Conservation (phyloP, 2,329 filamentous ascomycete species). For the Cladosporium sp. region DNA sequence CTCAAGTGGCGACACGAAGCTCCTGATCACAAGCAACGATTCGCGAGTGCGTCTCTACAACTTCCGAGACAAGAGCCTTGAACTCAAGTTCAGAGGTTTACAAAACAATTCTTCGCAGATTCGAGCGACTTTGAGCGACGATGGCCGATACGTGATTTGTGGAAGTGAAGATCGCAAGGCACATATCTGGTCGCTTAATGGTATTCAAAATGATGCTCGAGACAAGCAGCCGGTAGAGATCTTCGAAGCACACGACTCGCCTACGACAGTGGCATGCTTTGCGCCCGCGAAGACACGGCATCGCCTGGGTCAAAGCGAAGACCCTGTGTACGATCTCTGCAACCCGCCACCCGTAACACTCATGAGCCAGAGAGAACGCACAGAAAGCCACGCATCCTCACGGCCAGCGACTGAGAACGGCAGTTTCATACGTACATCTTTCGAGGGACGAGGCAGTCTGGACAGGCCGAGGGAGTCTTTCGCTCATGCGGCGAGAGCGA, state of each 20-base stretch:
- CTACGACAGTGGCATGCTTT: slow-evolving; percentile 86
- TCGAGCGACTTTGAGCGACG: slow-evolving; percentile 82
- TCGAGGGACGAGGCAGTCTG: slow-evolving; percentile 11
- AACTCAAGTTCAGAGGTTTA: slow-evolving; percentile 88
- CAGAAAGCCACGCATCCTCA: slow-evolving; percentile 46
- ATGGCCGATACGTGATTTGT: slow-evolving; percentile 82
- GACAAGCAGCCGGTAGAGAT: slow-evolving; percentile 84
- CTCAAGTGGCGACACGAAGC: slow-evolving; percentile 69
- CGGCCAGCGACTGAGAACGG: slow-evolving; percentile 49
- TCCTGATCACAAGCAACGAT: slow-evolving; percentile 93
- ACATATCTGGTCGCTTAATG: slow-evolving; percentile 81
- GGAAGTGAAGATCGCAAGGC: slow-evolving; percentile 89
- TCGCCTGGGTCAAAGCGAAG: slow-evolving; percentile 76
- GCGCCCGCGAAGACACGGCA: slow-evolving; percentile 78
- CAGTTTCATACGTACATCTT: slow-evolving; percentile 30
- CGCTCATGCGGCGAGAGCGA: slow-evolving; percentile 52
- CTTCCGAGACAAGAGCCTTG: slow-evolving; percentile 78
- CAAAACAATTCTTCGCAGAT: slow-evolving; percentile 91
- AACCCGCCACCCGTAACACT: slow-evolving; percentile 90
- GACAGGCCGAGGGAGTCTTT: slow-evolving; percentile 16
- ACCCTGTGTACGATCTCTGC: slow-evolving; percentile 94
- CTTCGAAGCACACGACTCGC: slow-evolving; percentile 86
- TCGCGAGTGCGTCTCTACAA: slow-evolving; percentile 90
- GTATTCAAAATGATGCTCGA: slow-evolving; percentile 63
- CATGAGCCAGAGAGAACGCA: slow-evolving; percentile 69